Conservation (phyloP, 306 rosid species). For the Albizia julibrissin region DNA sequence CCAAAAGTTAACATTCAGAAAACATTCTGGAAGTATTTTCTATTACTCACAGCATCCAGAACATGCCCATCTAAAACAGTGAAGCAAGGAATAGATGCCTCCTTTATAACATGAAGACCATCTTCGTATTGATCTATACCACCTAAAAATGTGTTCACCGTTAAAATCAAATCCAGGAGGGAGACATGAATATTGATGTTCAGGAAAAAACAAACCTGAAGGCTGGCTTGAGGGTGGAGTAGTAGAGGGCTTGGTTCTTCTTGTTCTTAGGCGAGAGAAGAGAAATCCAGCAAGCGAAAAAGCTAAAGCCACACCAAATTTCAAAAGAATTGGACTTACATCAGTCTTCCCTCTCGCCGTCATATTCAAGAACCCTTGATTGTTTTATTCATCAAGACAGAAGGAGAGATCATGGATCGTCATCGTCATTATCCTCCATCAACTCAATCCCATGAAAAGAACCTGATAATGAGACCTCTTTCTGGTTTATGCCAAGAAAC, state of each 20-base stretch:
- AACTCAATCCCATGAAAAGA: conserved; percentile 37
- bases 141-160: background rate
- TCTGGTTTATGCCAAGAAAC: conserved; percentile 26
- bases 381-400: conserved; percentile 29
- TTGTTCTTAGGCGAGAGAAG: conserved; percentile 53
- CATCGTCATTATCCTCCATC: conserved; percentile 72
- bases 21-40: background rate
- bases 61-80: conserved; percentile 36
- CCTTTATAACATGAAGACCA: conserved; percentile 30
- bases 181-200: background rate
- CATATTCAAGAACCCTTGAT: conserved; percentile 18
- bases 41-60: conserved; percentile 34
- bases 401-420: conserved; percentile 35
- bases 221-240: conserved; percentile 41
- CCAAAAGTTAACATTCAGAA: background rate
- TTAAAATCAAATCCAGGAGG: background rate
- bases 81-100: conserved; percentile 44
- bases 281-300: conserved; percentile 77
- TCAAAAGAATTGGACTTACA: conserved; percentile 61
- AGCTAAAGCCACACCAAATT: conserved; percentile 77
- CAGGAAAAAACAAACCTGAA: conserved; percentile 54
- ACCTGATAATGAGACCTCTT: conserved; percentile 4
- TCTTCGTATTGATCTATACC: conserved; percentile 33
- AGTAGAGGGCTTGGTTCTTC: conserved; percentile 47
- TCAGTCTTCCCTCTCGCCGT: conserved; percentile 47